These are phyloP conservation scores for Bipolaris cookei DNA, from an alignment of 2,329 filamentous ascomycete genomes.

Conservation along the genomic window DNA sequence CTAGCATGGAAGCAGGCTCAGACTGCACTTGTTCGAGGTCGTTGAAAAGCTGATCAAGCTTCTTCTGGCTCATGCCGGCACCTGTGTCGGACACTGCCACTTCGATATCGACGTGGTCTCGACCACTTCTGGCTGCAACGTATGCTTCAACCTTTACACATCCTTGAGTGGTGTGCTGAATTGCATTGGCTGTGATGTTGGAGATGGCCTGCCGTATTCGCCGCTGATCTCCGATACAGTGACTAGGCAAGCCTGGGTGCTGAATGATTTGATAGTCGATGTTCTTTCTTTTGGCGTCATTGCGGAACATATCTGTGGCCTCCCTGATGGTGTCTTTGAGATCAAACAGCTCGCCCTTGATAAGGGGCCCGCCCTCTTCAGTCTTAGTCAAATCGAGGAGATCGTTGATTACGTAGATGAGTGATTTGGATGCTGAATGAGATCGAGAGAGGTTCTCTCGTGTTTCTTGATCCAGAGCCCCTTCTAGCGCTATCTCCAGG, in stretches of 20 bases:
- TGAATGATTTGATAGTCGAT: slow-evolving; percentile 72
- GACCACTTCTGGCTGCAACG: slow-evolving; percentile 52
- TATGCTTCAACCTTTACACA: slow-evolving; percentile 74
- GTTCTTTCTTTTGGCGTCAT: slow-evolving; percentile 76
- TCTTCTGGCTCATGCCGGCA: slow-evolving; percentile 64
- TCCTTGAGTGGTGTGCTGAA: slow-evolving; percentile 75
- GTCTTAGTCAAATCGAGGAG: slow-evolving; percentile 86
- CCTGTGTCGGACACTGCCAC: slow-evolving; percentile 79
- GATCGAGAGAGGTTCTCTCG: slow-evolving; percentile 83
- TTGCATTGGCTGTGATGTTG: slow-evolving; percentile 83
- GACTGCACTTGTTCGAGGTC: slow-evolving; percentile 69
- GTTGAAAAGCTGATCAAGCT: slow-evolving; percentile 65
- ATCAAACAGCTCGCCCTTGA: slow-evolving; percentile 83
- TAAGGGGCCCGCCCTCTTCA: slow-evolving; percentile 77
- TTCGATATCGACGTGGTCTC: slow-evolving; percentile 69
- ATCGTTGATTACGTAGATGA: slow-evolving; percentile 95
- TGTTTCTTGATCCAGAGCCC: slow-evolving; percentile 77
- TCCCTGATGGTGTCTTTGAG: slow-evolving; percentile 74
- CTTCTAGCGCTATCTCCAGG: slow-evolving; percentile 87
- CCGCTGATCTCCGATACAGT: slow-evolving; percentile 79
- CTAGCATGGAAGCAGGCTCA: slow-evolving; percentile 35
- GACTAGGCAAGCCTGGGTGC: slow-evolving; percentile 70
- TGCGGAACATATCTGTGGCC: slow-evolving; percentile 74
- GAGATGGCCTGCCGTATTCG: slow-evolving; percentile 81
- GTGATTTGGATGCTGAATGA: slow-evolving; percentile 87